phyloP scores from a whole-genome alignment of 2,329 filamentous ascomycete genomes.

The Neopestalotiopsis sp. region DNA sequence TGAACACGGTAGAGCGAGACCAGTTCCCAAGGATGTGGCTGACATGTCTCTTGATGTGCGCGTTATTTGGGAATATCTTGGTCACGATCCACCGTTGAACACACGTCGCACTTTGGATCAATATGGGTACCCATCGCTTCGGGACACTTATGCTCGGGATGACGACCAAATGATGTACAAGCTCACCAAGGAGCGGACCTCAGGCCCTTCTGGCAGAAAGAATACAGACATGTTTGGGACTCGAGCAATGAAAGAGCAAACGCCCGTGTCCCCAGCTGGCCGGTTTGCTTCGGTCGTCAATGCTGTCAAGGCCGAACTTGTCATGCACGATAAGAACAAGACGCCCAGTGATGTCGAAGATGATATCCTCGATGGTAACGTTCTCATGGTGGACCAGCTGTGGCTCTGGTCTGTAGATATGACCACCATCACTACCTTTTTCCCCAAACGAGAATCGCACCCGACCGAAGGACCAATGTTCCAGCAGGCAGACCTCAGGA shows the following conservation, averaged over 20 bases:
- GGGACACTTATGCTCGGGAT: conserved; percentile 64
- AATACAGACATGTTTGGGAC: conserved; percentile 31
- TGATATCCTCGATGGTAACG: conserved; percentile 56
- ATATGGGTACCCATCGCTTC: conserved; percentile 65
- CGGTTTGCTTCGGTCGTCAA: conserved; percentile 26
- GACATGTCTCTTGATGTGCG: conserved; percentile 61
- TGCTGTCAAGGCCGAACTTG: conserved; percentile 23
- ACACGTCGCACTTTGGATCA: conserved; percentile 67
- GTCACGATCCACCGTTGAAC: conserved; percentile 65
- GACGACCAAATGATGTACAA: conserved; percentile 74
- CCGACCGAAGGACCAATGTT: conserved; percentile 60
- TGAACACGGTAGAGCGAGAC: conserved; percentile 57
- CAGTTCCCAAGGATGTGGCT: conserved; percentile 59
- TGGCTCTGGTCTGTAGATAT: conserved; percentile 66
- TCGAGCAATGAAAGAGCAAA: conserved; percentile 8
- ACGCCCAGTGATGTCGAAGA: conserved; percentile 38
- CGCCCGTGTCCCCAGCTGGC: conserved; percentile 25
- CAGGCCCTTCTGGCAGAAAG: conserved; percentile 22
- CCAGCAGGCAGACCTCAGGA: conserved; percentile 65
- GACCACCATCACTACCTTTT: conserved; percentile 58
- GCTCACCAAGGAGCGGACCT: conserved; percentile 55
- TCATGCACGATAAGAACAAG: conserved; percentile 28
- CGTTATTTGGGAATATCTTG: conserved; percentile 67
- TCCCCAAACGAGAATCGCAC: conserved; percentile 58
- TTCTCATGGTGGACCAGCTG: conserved; percentile 71